Evolutionary conservation across 768 basidiomycete genomes (phyloP), one percentile per base, ranked within the genome.

Genomic region (Hericium coralloides): DNA sequence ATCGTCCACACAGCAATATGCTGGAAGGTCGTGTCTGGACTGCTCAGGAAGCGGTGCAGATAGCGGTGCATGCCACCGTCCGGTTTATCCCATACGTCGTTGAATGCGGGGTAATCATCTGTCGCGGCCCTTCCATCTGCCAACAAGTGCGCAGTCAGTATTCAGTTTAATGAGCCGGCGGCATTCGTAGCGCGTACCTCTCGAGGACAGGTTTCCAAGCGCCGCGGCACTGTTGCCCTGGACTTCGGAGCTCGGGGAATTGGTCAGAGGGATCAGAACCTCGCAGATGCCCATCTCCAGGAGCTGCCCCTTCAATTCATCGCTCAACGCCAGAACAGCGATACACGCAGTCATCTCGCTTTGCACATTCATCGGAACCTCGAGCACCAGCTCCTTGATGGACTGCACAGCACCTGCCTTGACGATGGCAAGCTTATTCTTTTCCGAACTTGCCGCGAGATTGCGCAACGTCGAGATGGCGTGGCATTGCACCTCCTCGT

Each of bases 1-100:
- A 98, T 95, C 0, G 97, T 98, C 97, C 97, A 99, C 47, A 99
- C 94, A 37, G 97, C 97, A 60, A 98, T 99, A 68, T 99, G 97
- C 70, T 98, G 95, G 86, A 99, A 99, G 0, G 97, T 99, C 14
- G 92, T 87, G 66, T 99, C 97, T 6, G 89, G 76, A 66, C 91
- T 95, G 43, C 84, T 91, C 64, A 99, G 73, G 83, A 99, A 99
- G 48, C 92, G 83, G 68, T 92, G 87, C 47, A 99, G 78, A 72
- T 99, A 99, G 59, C 81, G 82, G 69, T 98, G 95, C 79, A 99
- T 87, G 45, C 97, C 97, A 18, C 95, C 97, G 56, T 97, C 94
- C 7, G 97, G 97, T 69, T 93, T 89, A 64, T 93, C 90, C 97
- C 97, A 98, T 12, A 98, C 95, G 56, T 92, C 90, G 63, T 93